Evolutionary conservation across 768 basidiomycete genomes (phyloP).

Genomic region (Boletellus emodensis): DNA sequence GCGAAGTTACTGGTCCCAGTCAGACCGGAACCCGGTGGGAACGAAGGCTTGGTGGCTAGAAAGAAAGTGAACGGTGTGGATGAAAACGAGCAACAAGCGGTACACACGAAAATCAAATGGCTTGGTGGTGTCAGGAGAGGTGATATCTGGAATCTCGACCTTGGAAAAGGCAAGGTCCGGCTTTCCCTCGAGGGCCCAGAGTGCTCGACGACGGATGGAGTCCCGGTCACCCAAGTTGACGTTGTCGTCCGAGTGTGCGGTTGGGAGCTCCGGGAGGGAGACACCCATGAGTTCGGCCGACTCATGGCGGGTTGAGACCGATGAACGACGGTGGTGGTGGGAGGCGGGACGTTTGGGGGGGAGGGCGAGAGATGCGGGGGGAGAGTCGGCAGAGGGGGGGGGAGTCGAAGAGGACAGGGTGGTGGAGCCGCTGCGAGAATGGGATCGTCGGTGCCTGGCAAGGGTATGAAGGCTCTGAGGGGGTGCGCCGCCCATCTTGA

Average conservation of each 20-base stretch:
- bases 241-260: constrained; percentile 60
- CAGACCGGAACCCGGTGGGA: constrained; percentile 44
- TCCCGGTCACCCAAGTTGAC: constrained; percentile 69
- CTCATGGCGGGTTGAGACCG: constrained; percentile 85
- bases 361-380: constrained; percentile 26
- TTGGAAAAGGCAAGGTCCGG: constrained; percentile 64
- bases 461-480: constrained; percentile 37
- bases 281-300: constrained; percentile 91
- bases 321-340: constrained; percentile 81
- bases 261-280: constrained; percentile 60
- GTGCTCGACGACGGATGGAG: constrained; percentile 75
- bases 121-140: constrained; percentile 53
- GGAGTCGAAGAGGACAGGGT: constrained; percentile 39
- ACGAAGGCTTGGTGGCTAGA: constrained; percentile 59
- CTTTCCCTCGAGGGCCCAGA: constrained; percentile 86
- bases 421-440: constrained; percentile 66
- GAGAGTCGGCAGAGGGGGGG: constrained; percentile 36
- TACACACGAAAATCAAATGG: constrained; percentile 66
- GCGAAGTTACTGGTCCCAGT: constrained; percentile 41
- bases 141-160: constrained; percentile 81
- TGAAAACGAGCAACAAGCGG: not conserved
- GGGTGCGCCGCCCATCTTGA: constrained; percentile 56
- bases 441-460: constrained; percentile 40
- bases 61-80: not conserved
- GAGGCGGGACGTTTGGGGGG: constrained; percentile 59